Percentiles rank a stretch among this genome's conserved stretches.
phyloP scores from a whole-genome alignment of 2,329 filamentous ascomycete species.

The Bipolaris oryzae region DNA sequence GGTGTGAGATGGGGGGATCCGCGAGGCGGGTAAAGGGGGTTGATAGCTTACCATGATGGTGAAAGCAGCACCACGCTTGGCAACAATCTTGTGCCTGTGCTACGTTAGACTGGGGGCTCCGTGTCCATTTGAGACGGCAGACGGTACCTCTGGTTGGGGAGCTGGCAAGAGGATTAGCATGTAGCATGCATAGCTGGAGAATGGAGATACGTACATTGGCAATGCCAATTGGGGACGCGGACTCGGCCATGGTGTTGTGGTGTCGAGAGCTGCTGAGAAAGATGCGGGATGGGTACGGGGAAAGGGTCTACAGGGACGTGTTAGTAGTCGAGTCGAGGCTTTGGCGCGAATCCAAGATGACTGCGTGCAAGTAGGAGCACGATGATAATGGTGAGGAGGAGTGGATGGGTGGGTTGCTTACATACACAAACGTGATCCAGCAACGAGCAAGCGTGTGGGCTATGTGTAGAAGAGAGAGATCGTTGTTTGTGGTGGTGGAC shows the following conservation, averaged over 20 bases:
- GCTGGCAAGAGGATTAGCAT: slow-evolving; percentile 55
- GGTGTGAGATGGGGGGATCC: slow-evolving; percentile 31
- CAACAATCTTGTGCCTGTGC: slow-evolving; percentile 71
- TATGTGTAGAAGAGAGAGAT: slow-evolving; percentile 20
- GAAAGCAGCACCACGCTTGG: slow-evolving; percentile 91
- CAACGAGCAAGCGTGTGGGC: slow-evolving; percentile 11
- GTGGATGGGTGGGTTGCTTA: not conserved
- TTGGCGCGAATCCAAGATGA: not conserved
- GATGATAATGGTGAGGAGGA: too few species aligned
- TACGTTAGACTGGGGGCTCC: slow-evolving; percentile 39
- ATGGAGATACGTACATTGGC: slow-evolving; percentile 65
- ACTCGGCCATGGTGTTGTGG: slow-evolving; percentile 63
- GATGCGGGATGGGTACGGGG: slow-evolving; percentile 24
- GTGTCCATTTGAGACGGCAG: slow-evolving; percentile 16
- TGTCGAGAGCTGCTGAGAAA: slow-evolving; percentile 25
- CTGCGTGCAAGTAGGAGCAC: not conserved
- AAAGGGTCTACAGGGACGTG: slow-evolving; percentile 4
- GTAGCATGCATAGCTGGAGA: not conserved
- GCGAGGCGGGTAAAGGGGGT: not conserved
- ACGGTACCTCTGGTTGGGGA: slow-evolving; percentile 70
- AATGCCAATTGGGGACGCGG: slow-evolving; percentile 73
- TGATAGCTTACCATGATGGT: slow-evolving; percentile 85
- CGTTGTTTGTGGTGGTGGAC: slow-evolving; percentile 32
- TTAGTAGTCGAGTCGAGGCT: slow-evolving; percentile 22
- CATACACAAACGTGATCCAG: slow-evolving; percentile 5